Percentiles rank a stretch among this genome's conserved stretches.
Evolutionary conservation across 345 rosid genomes (phyloP).

Genomic region (Eucalyptus coolabah): DNA sequence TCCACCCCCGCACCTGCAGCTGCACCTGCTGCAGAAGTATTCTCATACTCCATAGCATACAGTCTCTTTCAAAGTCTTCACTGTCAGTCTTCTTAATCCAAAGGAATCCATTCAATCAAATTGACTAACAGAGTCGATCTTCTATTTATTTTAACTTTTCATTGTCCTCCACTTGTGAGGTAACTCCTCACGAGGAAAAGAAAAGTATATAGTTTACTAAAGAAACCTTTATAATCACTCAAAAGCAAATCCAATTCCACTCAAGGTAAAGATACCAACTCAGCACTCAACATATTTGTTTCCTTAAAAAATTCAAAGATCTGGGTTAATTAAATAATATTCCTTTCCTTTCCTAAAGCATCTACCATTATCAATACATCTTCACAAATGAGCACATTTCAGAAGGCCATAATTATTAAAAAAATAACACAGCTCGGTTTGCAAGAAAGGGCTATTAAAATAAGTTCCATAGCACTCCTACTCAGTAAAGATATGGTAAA

Average conservation of each 20-base stretch:
- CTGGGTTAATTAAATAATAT: background rate
- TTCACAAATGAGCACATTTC: background rate
- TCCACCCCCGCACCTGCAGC: background rate
- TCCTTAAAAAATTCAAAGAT: background rate
- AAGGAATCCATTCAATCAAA: background rate
- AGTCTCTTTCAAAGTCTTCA: background rate
- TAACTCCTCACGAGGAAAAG: background rate
- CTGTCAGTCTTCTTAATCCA: background rate
- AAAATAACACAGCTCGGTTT: background rate
- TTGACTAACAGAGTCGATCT: background rate
- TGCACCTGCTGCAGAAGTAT: background rate
- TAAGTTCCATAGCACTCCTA: background rate
- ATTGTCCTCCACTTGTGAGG: background rate
- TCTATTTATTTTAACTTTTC: background rate
- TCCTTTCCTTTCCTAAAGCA: background rate
- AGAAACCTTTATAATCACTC: background rate
- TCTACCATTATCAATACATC: background rate
- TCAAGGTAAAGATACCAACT: background rate
- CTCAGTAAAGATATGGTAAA: background rate
- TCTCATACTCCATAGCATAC: background rate
- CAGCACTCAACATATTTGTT: background rate
- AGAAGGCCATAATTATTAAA: background rate
- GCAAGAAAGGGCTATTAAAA: background rate
- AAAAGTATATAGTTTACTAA: background rate
- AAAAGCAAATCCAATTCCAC: background rate